These are phyloP conservation scores for Actinomortierella ambigua DNA, from an alignment of 371 early-diverging fungal species.

Conservation along the genomic window DNA sequence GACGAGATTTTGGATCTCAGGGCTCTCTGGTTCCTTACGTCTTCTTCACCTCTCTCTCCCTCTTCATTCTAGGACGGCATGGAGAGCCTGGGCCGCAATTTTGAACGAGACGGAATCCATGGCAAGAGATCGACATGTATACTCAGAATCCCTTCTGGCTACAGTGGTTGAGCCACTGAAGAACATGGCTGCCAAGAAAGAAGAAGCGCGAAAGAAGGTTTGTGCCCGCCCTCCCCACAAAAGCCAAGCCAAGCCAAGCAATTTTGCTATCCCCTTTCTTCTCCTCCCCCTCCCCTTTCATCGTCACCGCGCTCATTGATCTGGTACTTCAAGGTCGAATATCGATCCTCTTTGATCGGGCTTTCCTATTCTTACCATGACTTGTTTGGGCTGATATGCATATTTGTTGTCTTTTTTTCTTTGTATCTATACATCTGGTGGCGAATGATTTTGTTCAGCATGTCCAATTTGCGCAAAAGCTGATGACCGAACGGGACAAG, in stretches of 20 bases:
- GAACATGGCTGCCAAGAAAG: slow-evolving; percentile 58
- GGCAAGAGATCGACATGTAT: slow-evolving; percentile 57
- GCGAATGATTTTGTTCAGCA: slow-evolving; percentile 55
- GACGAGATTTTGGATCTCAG: no score
- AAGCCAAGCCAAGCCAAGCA: no score
- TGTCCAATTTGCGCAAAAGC: slow-evolving; percentile 65
- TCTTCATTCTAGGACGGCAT: slow-evolving; percentile 48
- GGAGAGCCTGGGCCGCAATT: slow-evolving; percentile 62
- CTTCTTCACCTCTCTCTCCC: not conserved
- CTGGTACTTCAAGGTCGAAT: no score
- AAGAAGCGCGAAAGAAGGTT: slow-evolving; percentile 81
- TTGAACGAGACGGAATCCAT: slow-evolving; percentile 63
- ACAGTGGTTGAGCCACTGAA: slow-evolving; percentile 65
- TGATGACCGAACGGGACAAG: slow-evolving; percentile 68
- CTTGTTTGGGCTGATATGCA: not conserved
- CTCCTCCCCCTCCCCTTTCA: no score
- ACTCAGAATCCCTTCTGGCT: slow-evolving; percentile 62
- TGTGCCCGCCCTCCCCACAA: no score
- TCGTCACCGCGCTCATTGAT: no score
- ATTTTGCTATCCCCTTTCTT: no score
- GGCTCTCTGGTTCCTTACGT: no score
- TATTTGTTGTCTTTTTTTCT: not conserved
- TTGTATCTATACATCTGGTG: not conserved
- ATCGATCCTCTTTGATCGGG: no score
- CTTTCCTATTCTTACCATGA: not conserved